Evolutionary conservation across 1,284 basidiomycete species (phyloP).

Genomic region (Rhodotorula sp.): DNA sequence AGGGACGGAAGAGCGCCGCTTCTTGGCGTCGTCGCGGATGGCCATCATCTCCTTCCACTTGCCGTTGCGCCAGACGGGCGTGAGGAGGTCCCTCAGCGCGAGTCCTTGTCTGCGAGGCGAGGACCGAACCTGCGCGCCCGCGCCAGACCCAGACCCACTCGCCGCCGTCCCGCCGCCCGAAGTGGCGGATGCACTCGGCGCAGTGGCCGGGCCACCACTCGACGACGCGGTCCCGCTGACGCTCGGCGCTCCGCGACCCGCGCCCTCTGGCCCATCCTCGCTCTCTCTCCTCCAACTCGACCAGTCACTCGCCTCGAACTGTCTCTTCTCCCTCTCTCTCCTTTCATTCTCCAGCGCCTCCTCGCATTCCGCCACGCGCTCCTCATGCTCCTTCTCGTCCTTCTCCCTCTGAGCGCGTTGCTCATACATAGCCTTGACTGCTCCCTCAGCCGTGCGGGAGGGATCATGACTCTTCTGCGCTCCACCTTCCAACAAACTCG

Average conservation of each 20-base stretch:
- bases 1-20: background rate
- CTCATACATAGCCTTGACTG: slow-evolving; percentile 20
- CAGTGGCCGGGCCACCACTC: no score
- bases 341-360: background rate
- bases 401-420: slow-evolving; percentile 6
- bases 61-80: slow-evolving; percentile 18
- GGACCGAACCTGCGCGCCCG: background rate
- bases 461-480: slow-evolving; percentile 17
- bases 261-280: background rate
- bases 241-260: no score
- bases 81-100: slow-evolving; percentile 9
- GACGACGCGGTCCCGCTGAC: no score
- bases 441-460: slow-evolving; percentile 27
- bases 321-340: background rate
- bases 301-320: background rate
- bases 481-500: slow-evolving; percentile 11
- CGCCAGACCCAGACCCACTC: no score
- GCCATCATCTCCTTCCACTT: slow-evolving; percentile 14
- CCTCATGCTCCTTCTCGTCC: background rate
- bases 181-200: no score
- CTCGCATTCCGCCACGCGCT: background rate
- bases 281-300: background rate
- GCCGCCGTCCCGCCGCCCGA: no score
- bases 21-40: slow-evolving; percentile 8
- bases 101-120: background rate